These are phyloP conservation scores for Phytopythium helicoides DNA, from an alignment of 352 stramenopile species.

Conservation along the genomic window DNA sequence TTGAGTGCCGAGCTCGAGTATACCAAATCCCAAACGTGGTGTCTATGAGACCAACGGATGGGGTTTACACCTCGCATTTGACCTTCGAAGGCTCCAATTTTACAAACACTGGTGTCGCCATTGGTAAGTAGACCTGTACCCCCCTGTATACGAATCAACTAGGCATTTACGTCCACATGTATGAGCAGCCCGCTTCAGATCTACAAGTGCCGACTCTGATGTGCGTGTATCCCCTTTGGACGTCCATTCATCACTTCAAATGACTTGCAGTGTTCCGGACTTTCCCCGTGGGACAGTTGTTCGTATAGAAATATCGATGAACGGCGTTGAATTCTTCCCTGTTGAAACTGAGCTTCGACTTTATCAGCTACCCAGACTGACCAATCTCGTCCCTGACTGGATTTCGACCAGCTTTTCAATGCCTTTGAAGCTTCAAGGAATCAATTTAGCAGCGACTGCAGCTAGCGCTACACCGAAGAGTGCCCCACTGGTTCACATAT, in stretches of 20 bases:
- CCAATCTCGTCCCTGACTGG: conserved; percentile 52
- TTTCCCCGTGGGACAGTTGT: conserved; percentile 54
- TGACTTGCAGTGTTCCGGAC: conserved; percentile 61
- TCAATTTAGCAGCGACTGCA: conserved; percentile 49
- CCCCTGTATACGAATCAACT: too few species aligned
- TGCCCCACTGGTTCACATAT: conserved; percentile 29
- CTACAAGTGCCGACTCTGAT: conserved; percentile 26
- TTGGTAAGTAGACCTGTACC: conserved; percentile 42
- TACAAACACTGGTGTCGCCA: conserved; percentile 40
- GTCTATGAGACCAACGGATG: conserved; percentile 43
- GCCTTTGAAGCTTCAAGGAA: conserved; percentile 39
- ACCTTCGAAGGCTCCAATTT: conserved; percentile 56
- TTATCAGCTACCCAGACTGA: conserved; percentile 59
- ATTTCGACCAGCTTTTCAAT: conserved; percentile 31
- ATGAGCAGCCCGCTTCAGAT: conserved; percentile 37
- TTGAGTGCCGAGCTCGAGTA: conserved; percentile 21
- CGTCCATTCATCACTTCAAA: conserved; percentile 38
- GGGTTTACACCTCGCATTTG: conserved; percentile 59
- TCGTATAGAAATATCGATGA: conserved; percentile 51
- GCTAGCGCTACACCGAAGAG: conserved; percentile 1
- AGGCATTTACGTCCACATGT: too few species aligned
- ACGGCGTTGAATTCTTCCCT: conserved; percentile 60
- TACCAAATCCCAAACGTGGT: conserved; percentile 47
- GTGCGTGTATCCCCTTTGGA: conserved; percentile 29
- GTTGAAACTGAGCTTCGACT: conserved; percentile 47